Base-by-base conservation (phyloP, 2,329 filamentous ascomycete species). In the Xylaria sp. region DNA sequence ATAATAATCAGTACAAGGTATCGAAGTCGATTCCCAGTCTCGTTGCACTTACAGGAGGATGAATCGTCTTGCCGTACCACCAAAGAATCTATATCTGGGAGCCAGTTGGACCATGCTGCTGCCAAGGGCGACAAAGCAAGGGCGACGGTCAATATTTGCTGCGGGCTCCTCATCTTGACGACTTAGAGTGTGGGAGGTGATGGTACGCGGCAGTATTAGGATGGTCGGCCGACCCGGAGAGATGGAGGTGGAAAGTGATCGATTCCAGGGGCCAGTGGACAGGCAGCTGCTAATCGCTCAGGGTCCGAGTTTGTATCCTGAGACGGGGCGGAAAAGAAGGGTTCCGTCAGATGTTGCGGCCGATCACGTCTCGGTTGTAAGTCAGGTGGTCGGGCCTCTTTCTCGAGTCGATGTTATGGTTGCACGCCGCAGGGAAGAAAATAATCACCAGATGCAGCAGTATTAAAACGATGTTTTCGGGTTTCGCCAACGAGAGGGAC, bases 51-150 rank as follows among this genome's bases (percentile, higher is more conserved):
- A 77, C 76, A 48, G 8, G 72, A 72, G 72, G 77, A 63, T 49
- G 48, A 41, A 54, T 80, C 78, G 70, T 86, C 81, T 70, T 82
- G 81, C 68, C 86, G 83, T 59, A 86, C 86, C 49, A 90, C 79
- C 43, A 91, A 76, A 15, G 84, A 76, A 71, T 89, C 84, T 43
- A 84, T 57, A 13, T 86, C 83, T 20, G 87, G 87, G 46, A 89
- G 79, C 84, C 85, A 89, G 70, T 78, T 79, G 23, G 87, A 85
- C 88, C 87, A 89, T 66, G 84, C 87, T 63, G 86, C 83, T n/a
- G 83, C 83, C 25, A 87, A 72, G 18, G 84, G 82, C 9, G 85
- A 79, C 62, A 89, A 78, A 39, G 88, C 83, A 52, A 90, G 81
- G 72, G 88, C 81, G 64, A 86, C 72, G 61, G 86, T 83, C 73